Conservation (phyloP, 768 basidiomycete genomes). For the Thelephora ganbajun region DNA sequence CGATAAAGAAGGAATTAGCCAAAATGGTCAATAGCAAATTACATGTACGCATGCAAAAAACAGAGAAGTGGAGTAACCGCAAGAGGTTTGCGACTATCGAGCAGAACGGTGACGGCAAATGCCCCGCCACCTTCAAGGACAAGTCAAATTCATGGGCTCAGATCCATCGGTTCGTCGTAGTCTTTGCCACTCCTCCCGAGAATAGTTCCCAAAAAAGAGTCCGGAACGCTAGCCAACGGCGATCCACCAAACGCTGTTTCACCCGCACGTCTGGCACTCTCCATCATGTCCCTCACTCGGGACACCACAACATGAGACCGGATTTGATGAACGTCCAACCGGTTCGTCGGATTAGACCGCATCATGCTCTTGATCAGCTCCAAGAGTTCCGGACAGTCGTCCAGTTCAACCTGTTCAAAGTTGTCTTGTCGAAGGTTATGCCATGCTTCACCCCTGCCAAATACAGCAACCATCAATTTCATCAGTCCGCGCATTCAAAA, state of each 20-base stretch:
- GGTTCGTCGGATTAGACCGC: conserved; percentile 48
- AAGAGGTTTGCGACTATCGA: no score
- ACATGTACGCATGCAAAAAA: background rate
- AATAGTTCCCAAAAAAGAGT: conserved; percentile 53
- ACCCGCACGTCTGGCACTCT: conserved; percentile 24
- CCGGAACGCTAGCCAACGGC: conserved; percentile 45
- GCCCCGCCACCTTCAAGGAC: background rate
- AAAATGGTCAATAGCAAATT: no score
- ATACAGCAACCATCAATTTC: conserved; percentile 4
- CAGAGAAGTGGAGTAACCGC: background rate
- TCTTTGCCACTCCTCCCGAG: conserved; percentile 17
- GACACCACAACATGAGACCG: conserved; percentile 48
- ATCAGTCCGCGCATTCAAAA: conserved; percentile 6
- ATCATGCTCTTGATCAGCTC: conserved; percentile 66
- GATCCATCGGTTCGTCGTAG: conserved; percentile 14
- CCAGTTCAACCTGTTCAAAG: conserved; percentile 71
- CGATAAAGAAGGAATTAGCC: no score
- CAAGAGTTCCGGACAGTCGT: conserved; percentile 50
- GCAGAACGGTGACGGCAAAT: background rate
- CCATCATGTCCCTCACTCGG: conserved; percentile 55
- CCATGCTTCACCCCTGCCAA: conserved; percentile 79
- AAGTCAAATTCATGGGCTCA: conserved; percentile 8
- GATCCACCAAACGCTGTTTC: conserved; percentile 40
- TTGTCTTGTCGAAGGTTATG: conserved; percentile 85
- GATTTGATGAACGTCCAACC: conserved; percentile 43